phyloP scores from a whole-genome alignment of 495 filamentous ascomycete species.

The Podospora fimiseda region DNA sequence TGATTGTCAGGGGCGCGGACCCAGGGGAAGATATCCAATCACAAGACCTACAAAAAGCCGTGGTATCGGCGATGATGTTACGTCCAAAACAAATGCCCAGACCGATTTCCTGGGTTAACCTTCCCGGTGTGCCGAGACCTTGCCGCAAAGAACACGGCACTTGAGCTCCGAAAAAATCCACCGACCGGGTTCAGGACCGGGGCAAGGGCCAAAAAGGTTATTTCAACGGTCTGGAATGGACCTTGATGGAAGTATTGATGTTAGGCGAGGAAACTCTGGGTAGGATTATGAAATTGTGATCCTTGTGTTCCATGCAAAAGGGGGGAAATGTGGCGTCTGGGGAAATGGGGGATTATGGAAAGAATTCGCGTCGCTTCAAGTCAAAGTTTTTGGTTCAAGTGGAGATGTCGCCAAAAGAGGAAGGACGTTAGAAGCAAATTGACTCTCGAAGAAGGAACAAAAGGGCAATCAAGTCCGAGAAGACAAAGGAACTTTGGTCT shows the following conservation, averaged over 20 bases:
- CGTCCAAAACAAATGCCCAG: slow-evolving; percentile 8
- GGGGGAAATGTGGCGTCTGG: too few species aligned
- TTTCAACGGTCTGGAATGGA: not conserved
- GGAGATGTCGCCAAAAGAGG: too few species aligned
- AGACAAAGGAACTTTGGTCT: too few species aligned
- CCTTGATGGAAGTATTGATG: not conserved
- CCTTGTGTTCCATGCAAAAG: too few species aligned
- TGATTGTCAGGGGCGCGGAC: slow-evolving; percentile 9
- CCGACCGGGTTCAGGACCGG: not conserved
- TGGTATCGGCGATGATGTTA: not conserved
- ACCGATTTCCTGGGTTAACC: slow-evolving; percentile 19
- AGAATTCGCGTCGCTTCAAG: too few species aligned
- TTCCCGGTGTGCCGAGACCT: slow-evolving; percentile 28
- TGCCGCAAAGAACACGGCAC: slow-evolving; percentile 25
- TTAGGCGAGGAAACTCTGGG: too few species aligned
- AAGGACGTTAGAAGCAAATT: too few species aligned
- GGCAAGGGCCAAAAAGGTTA: not conserved
- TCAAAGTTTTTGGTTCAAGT: too few species aligned
- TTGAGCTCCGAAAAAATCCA: slow-evolving; percentile 14
- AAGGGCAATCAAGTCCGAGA: too few species aligned
- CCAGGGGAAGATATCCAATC: not conserved
- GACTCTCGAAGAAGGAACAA: too few species aligned
- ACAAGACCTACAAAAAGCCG: not conserved
- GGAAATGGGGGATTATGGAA: too few species aligned
- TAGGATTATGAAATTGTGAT: too few species aligned